Percentiles rank a stretch among this genome's conserved stretches.
phyloP scores from a whole-genome alignment of 2,329 filamentous ascomycete genomes.

The Aspergillus chevalieri region DNA sequence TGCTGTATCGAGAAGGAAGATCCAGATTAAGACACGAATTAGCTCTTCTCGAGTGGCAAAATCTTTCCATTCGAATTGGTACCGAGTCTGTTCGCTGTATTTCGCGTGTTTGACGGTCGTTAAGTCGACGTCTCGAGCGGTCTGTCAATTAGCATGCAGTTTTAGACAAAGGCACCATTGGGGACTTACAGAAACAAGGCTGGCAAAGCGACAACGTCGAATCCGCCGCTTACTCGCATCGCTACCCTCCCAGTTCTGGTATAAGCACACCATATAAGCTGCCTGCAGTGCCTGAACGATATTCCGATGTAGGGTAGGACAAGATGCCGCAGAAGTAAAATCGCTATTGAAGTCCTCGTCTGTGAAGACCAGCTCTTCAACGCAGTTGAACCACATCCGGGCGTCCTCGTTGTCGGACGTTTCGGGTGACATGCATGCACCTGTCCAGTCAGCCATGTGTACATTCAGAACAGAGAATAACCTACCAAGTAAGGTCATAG shows the following conservation, averaged over 20 bases:
- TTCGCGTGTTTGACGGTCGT: conserved; percentile 22
- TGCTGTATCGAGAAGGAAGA: conserved; percentile 35
- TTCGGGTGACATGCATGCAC: conserved; percentile 26
- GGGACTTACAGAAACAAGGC: conserved; percentile 29
- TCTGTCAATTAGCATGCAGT: conserved; percentile 7
- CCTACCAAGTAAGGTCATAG: conserved; percentile 32
- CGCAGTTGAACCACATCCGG: conserved; percentile 32
- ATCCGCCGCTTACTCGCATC: conserved; percentile 30
- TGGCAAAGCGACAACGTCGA: conserved; percentile 30
- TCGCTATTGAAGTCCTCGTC: conserved; percentile 33
- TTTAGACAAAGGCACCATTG: neutral
- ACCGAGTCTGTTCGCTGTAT: conserved; percentile 14
- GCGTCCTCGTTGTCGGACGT: conserved; percentile 25
- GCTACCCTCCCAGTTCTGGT: conserved; percentile 36
- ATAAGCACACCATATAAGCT: conserved; percentile 33
- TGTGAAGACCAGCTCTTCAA: conserved; percentile 35
- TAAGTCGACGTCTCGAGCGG: conserved; percentile 27
- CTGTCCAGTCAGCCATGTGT: neutral
- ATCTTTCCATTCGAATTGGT: conserved; percentile 29
- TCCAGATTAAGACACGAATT: conserved; percentile 29
- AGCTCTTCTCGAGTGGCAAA: conserved; percentile 31
- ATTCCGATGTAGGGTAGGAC: conserved; percentile 7
- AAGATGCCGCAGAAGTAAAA: conserved; percentile 8
- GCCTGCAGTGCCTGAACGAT: conserved; percentile 34
- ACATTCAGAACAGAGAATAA: conserved; percentile 1